phyloP scores from a whole-genome alignment of 2,329 filamentous ascomycete species.

The Pseudogymnoascus sp. region DNA sequence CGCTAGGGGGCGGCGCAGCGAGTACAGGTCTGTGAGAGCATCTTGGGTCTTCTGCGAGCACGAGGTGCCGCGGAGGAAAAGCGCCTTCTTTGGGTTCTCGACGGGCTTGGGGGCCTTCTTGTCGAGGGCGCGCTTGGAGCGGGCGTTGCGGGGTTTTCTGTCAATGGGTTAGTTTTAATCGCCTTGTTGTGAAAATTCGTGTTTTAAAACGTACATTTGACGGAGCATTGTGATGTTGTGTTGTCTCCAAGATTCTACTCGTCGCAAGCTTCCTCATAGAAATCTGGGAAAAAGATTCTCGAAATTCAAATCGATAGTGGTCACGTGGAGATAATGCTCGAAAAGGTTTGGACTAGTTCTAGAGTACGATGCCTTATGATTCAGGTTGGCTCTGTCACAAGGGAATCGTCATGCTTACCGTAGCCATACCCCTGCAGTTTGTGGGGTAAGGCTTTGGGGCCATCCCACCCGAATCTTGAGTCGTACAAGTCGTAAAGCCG shows the following conservation, averaged over 20 bases:
- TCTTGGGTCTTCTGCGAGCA: constrained; percentile 78
- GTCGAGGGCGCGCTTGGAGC: constrained; percentile 90
- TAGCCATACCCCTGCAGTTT: not conserved
- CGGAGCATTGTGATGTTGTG: constrained; percentile 26
- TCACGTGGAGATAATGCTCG: constrained; percentile 6
- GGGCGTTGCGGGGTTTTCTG: constrained; percentile 68
- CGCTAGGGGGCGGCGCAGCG: constrained; percentile 73
- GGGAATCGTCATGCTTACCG: not conserved
- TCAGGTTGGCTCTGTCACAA: not conserved
- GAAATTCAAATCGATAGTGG: constrained; percentile 5
- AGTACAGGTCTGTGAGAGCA: constrained; percentile 74
- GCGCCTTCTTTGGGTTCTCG: constrained; percentile 83
- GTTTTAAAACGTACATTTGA: constrained; percentile 25
- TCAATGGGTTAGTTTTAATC: constrained; percentile 9
- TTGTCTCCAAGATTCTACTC: constrained; percentile 7
- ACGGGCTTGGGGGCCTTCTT: constrained; percentile 81
- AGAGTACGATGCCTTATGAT: not conserved
- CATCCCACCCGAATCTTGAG: not conserved
- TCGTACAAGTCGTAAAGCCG: not conserved
- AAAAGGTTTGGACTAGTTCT: not conserved
- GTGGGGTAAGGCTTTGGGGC: constrained; percentile 4
- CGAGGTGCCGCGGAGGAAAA: constrained; percentile 81
- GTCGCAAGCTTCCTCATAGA: constrained; percentile 8
- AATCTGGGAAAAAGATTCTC: constrained; percentile 6
- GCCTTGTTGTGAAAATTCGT: not conserved